Evolutionary conservation across 257 asterid species (phyloP).

Genomic region (Solanum boliviense): DNA sequence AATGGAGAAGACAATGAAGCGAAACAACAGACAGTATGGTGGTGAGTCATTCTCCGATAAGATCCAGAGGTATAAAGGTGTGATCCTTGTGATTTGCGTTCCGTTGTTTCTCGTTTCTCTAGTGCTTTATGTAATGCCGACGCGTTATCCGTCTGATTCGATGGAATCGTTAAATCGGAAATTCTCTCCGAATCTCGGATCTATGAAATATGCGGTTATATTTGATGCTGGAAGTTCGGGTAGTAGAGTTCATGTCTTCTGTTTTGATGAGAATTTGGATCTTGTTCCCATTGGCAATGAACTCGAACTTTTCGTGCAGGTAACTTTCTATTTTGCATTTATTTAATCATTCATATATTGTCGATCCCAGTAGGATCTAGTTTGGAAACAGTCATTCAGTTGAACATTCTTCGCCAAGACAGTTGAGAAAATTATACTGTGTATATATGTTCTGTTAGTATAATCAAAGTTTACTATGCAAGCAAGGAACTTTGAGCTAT

Average conservation of each 20-base stretch:
- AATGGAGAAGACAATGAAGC: slow-evolving; percentile 66
- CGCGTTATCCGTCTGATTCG: slow-evolving; percentile 12
- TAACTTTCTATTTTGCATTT: not conserved
- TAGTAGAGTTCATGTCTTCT: slow-evolving; percentile 29
- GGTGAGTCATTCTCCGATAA: slow-evolving; percentile 40
- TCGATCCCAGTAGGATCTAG: not conserved
- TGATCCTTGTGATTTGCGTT: slow-evolving; percentile 51
- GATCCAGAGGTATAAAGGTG: slow-evolving; percentile 66
- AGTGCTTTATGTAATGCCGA: slow-evolving; percentile 23
- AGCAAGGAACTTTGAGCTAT: not conserved
- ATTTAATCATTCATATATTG: not conserved
- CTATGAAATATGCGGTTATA: slow-evolving; percentile 19
- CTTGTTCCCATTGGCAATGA: slow-evolving; percentile 20
- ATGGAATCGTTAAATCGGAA: slow-evolving; percentile 15
- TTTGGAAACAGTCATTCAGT: not conserved
- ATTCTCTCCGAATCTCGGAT: slow-evolving; percentile 12
- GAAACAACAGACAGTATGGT: slow-evolving; percentile 25
- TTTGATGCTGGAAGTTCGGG: slow-evolving; percentile 36
- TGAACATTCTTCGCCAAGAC: not conserved
- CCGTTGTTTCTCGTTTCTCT: slow-evolving; percentile 31
- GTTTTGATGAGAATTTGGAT: slow-evolving; percentile 8
- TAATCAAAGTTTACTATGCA: not conserved
- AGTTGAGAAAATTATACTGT: not conserved
- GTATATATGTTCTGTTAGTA: not conserved
- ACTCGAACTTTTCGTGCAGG: slow-evolving; percentile 13